phyloP scores from a whole-genome alignment of 768 basidiomycete species.

The Daedaleopsis sinensis region DNA sequence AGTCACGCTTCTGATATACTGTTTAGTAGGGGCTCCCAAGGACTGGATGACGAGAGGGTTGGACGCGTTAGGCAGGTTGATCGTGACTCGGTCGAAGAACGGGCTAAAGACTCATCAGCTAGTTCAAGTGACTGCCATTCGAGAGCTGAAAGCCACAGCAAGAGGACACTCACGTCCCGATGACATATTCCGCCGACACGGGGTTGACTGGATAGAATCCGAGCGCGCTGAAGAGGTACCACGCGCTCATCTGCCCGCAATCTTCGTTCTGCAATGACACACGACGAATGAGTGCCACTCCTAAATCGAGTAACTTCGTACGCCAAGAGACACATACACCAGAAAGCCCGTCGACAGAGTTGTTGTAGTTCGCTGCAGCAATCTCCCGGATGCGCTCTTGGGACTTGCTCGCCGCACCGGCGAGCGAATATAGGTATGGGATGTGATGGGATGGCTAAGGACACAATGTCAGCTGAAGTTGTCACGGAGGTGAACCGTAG shows the following conservation, averaged over 20 bases:
- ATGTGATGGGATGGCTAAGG: slow-evolving; percentile 82
- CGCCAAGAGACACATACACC: slow-evolving; percentile 52
- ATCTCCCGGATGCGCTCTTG: slow-evolving; percentile 75
- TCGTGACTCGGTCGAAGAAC: slow-evolving; percentile 55
- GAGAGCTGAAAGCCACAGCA: no score
- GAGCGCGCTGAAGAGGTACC: slow-evolving; percentile 82
- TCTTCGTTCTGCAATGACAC: slow-evolving; percentile 75
- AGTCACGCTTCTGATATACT: slow-evolving; percentile 60
- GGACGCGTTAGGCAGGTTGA: slow-evolving; percentile 51
- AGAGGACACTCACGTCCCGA: slow-evolving; percentile 61
- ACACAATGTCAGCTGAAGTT: no score
- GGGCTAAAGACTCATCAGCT: slow-evolving; percentile 34
- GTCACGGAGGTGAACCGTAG: no score
- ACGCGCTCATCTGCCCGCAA: slow-evolving; percentile 90
- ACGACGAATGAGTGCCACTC: no score
- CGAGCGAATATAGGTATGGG: slow-evolving; percentile 78
- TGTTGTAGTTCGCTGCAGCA: slow-evolving; percentile 64
- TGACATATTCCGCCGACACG: slow-evolving; percentile 71
- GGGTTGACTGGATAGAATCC: slow-evolving; percentile 89
- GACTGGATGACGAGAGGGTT: slow-evolving; percentile 55
- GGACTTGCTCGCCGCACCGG: slow-evolving; percentile 69
- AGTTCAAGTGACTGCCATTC: no score
- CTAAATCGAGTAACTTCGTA: no score
- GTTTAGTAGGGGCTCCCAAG: slow-evolving; percentile 56
- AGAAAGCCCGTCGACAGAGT: slow-evolving; percentile 67